Evolutionary conservation across 768 basidiomycete species (phyloP), one percentile per base, ranked within the genome.

Genomic region (Tulasnella sp.): DNA sequence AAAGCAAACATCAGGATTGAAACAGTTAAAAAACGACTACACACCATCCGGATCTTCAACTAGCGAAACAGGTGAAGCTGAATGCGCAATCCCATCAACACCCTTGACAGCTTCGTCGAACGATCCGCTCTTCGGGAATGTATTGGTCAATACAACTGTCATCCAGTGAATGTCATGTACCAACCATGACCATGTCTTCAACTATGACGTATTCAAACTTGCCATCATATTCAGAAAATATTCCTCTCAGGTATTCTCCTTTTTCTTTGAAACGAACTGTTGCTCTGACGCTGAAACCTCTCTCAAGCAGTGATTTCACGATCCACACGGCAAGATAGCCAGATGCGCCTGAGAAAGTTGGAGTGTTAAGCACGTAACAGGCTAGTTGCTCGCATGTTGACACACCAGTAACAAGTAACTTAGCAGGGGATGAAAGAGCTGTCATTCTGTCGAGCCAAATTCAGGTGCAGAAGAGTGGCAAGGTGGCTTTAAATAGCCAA

Each of bases 51-150:
- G 56, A 22, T 62, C 50, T 2, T 56, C 46, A 3, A 54, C 64
- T 22, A 68, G 54, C 48, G 72, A 66, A 58, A 78, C 71, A 1
- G 83, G 82, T 1, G 81, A 83, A 0, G 81, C 81, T 3, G 71
- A 76, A 59, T 85, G 84, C 33, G 68, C 71, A 44, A 90, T 75
- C 0, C 73, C 86, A 53, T 84, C 78, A 5, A 88, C 77, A 1
- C 73, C 83, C 61, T 78, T 75, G 53, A 88, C 81, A 0, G 78
- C 84, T 45, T 84, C 77, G 61, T 89, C 83, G 56, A 87, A 91
- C 1, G 79, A 81, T 5, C 75, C 76, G 8, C 60, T 57, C 24
- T 39, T 37, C 34, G 22, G 20, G 31, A 9, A 42, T 4, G 16
- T 22, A 6, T 28, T 29, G 24, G 5, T 16, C n/a, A 19, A 24